Conservation (phyloP, 2,329 filamentous ascomycete genomes). For the Periconia digitata region DNA sequence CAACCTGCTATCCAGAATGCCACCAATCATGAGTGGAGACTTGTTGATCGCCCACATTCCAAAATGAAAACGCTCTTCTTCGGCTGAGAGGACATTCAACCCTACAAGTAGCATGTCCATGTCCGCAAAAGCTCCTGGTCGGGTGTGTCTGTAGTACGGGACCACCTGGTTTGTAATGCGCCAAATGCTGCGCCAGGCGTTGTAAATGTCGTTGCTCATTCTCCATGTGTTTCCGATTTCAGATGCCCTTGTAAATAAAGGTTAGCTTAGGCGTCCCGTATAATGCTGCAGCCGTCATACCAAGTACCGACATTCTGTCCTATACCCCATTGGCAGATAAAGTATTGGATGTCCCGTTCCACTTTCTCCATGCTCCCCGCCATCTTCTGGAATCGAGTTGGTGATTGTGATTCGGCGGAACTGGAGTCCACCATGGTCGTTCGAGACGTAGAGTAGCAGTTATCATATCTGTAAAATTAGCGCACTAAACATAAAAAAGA, state of each 20-base stretch:
- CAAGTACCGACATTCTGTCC: conserved; percentile 39
- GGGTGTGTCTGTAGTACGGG: conserved; percentile 31
- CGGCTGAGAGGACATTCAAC: conserved; percentile 36
- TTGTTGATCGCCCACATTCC: conserved; percentile 52
- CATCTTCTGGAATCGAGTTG: conserved; percentile 35
- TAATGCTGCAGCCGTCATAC: conserved; percentile 4
- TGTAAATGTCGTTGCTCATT: conserved; percentile 40
- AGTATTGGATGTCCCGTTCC: conserved; percentile 39
- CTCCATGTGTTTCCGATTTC: conserved; percentile 41
- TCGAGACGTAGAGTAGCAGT: conserved; percentile 32
- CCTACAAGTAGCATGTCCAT: conserved; percentile 51
- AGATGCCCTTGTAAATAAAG: conserved; percentile 20
- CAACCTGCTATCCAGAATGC: conserved; percentile 36
- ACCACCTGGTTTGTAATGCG: conserved; percentile 38
- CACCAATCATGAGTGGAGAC: conserved; percentile 49
- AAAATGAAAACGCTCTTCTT: conserved; percentile 49
- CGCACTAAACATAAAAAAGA: neutral
- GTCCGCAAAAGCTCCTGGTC: conserved; percentile 33
- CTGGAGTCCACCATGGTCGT: conserved; percentile 41
- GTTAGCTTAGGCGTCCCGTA: neutral
- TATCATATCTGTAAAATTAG: conserved; percentile 32
- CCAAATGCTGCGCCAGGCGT: conserved; percentile 37
- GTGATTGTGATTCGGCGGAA: conserved; percentile 28
- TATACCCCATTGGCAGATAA: conserved; percentile 43
- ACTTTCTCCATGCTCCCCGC: conserved; percentile 25